Percentiles rank a stretch among this genome's conserved stretches.
Conservation (phyloP, 768 basidiomycete species). For the Coprinellus aureogranulatus region DNA sequence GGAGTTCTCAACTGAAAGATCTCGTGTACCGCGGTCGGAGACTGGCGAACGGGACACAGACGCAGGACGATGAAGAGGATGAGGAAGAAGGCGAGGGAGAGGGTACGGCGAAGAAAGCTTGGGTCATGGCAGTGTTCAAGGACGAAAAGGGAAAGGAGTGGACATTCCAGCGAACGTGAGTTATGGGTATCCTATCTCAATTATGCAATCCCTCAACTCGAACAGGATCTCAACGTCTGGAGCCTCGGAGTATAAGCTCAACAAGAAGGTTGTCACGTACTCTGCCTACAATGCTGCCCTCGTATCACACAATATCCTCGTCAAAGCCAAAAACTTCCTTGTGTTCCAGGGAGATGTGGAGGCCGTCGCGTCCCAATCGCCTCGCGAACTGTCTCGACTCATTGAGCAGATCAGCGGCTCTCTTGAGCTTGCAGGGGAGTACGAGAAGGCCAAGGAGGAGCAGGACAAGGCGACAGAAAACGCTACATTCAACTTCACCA, state of each 20-base stretch:
- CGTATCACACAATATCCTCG: conserved; percentile 87
- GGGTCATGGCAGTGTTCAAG: conserved; percentile 90
- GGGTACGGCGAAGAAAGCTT: conserved; percentile 87
- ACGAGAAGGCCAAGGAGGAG: conserved; percentile 83
- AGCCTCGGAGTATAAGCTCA: conserved; percentile 87
- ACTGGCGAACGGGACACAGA: conserved; percentile 53
- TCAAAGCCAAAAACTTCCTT: conserved; percentile 98
- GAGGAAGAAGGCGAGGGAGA: conserved; percentile 60
- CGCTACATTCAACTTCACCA: conserved; percentile 92
- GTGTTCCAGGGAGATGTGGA: conserved; percentile 99
- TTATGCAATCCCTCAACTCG: conserved; percentile 5
- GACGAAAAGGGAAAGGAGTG: conserved; percentile 80
- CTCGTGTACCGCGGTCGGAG: conserved; percentile 89
- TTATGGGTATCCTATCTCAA: conserved; percentile 15
- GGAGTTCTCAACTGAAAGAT: conserved; percentile 92
- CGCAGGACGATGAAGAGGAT: conserved; percentile 48
- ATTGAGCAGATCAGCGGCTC: conserved; percentile 97
- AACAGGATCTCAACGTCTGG: conserved; percentile 83
- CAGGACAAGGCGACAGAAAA: conserved; percentile 92
- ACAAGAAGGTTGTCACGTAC: conserved; percentile 78
- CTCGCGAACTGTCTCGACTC: conserved; percentile 83
- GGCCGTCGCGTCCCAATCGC: conserved; percentile 91
- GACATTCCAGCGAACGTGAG: conserved; percentile 90
- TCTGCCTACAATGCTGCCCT: conserved; percentile 87
- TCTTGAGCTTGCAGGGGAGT: conserved; percentile 82